Evolutionary conservation across 2,329 filamentous ascomycete species (phyloP), one percentile per base, ranked within the genome.

Genomic region (Venturiaceae sp.): DNA sequence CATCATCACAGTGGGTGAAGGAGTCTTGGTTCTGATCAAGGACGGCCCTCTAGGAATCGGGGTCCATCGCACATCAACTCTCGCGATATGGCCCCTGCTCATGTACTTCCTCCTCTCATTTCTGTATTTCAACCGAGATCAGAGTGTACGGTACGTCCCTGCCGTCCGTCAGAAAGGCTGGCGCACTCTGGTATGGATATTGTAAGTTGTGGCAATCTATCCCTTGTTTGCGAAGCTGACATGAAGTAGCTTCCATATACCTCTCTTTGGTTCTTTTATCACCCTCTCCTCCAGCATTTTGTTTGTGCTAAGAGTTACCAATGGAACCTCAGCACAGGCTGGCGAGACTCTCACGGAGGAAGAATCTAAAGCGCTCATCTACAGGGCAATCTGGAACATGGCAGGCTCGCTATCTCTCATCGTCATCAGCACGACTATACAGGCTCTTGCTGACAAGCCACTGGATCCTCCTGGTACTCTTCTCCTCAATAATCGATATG

Each of bases 1-100:
- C 47, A 62, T 61, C 41, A 60, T 64, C 58, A 58, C 61, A 21
- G 21, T 64, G n/a, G 62, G 62, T 21, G 62, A 64, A 55, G 62
- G 60, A 11, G 62, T 64, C 2, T 26, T 64, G 3, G 19, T 39
- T 16, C 58, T 64, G 11, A 62, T 63, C 32, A 56, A 57, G 37
- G 60, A 55, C 13, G 58, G 60, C 39, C 62, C 62, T 11, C 47
- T 62, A 5, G 62, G 60, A 6, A 19, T 23, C 1, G 46, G 30
- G 7, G 53, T 36, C 26, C 37, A 28, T 50, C 44, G n/a, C 30
- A 21, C 28, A 41, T 50, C 47, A 32, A 59, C 14, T 3, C 34
- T 30, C 60, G 47, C 34, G 53, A 61, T 34, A 14, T 57, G 41
- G 56, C 19, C 44, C 19, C 26, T 58, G 56, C 28, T 34, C 44